These are phyloP conservation scores for Colletotrichum sp. DNA, from an alignment of 2,329 filamentous ascomycete genomes.

Conservation along the genomic window DNA sequence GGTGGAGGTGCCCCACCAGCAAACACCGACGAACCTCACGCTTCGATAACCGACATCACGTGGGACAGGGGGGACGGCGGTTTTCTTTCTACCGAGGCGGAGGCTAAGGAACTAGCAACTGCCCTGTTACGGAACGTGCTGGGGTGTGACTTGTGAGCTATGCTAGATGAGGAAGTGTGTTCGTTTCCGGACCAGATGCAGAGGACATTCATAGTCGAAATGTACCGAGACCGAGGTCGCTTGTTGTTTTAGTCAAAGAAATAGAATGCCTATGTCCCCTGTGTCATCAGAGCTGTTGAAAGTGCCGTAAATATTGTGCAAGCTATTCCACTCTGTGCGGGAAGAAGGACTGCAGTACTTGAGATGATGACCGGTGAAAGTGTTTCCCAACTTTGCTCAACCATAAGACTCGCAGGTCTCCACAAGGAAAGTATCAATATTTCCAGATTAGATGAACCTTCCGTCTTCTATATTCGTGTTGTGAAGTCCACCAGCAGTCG, in stretches of 20 bases:
- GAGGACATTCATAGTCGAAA: neutral
- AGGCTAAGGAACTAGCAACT: neutral
- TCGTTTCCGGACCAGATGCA: neutral
- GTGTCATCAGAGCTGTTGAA: neutral
- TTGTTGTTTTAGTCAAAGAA: fast-evolving
- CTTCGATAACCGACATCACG: neutral
- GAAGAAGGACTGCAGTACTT: neutral
- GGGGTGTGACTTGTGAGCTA: neutral
- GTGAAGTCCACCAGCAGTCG: neutral
- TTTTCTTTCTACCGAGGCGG: neutral
- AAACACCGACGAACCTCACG: neutral
- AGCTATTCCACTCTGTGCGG: fast-evolving
- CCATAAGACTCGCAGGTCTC: neutral
- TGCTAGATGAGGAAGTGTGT: neutral
- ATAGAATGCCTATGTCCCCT: fast-evolving
- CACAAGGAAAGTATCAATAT: neutral
- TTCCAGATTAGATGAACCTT: neutral
- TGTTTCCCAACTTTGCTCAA: neutral
- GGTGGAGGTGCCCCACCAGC: neutral
- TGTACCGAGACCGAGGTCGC: neutral
- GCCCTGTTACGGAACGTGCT: neutral
- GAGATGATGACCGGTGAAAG: neutral
- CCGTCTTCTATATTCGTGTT: neutral
- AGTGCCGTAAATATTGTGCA: neutral
- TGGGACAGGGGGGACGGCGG: neutral